Evolutionary conservation across 371 early-diverging fungal genomes (phyloP).

Genomic region (Mucor lusitanicus): DNA sequence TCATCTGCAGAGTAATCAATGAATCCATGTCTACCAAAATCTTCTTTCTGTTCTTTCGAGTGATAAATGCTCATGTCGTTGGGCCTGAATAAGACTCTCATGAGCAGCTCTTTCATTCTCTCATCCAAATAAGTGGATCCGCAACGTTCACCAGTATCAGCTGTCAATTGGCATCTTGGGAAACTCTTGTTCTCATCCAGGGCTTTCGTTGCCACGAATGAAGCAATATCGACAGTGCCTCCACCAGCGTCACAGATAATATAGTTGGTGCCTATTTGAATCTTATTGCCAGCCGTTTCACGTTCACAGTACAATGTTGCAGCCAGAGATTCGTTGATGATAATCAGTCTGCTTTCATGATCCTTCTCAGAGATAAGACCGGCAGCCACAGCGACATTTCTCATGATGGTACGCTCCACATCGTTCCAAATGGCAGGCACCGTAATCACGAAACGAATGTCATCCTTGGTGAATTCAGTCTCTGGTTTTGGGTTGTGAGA

Average conservation of each 20-base stretch:
- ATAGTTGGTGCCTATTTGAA: not conserved
- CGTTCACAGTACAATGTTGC: constrained; percentile 46
- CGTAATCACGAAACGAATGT: constrained; percentile 27
- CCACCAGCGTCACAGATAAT: constrained; percentile 25
- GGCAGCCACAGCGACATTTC: constrained; percentile 39
- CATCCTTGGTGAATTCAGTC: constrained; percentile 1
- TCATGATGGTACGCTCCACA: constrained; percentile 40
- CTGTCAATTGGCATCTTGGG: constrained; percentile 12
- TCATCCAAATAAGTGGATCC: constrained; percentile 20
- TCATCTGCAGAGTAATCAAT: not conserved
- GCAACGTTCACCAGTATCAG: constrained; percentile 12
- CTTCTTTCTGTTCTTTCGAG: not conserved
- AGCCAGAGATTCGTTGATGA: constrained; percentile 48
- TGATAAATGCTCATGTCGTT: not conserved
- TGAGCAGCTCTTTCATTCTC: constrained; percentile 6
- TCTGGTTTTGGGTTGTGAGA: not conserved
- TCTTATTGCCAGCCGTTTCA: not conserved
- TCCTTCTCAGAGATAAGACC: constrained; percentile 41
- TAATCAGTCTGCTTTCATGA: constrained; percentile 36
- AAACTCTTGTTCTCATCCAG: constrained; percentile 4
- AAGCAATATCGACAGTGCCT: constrained; percentile 45
- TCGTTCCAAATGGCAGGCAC: constrained; percentile 53
- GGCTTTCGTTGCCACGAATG: constrained; percentile 1
- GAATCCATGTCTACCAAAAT: not conserved
- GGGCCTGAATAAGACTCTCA: not conserved